These are phyloP conservation scores for Fragaria iinumae DNA, from an alignment of 306 rosid species.

Conservation along the genomic window DNA sequence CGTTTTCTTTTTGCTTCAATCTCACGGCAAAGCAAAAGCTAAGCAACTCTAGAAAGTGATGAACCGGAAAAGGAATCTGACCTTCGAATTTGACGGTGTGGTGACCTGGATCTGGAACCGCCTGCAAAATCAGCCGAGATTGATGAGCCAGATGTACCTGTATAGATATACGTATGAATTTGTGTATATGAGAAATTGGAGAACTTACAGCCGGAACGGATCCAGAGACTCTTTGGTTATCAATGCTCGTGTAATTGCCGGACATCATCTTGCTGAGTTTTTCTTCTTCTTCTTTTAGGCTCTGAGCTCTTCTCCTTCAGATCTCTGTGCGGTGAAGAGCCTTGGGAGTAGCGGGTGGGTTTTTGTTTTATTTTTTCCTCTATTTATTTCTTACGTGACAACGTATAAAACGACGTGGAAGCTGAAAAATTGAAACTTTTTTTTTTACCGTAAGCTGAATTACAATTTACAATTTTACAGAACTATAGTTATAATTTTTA, in stretches of 20 bases:
- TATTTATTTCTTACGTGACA: constrained; percentile 5
- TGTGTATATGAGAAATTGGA: background rate
- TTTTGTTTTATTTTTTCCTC: background rate
- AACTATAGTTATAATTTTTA: too few relatives aligned
- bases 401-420: background rate
- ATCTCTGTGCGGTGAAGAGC: background rate
- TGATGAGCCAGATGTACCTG: background rate
- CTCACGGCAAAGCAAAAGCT: constrained; percentile 10
- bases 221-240: constrained; percentile 69
- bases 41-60: background rate
- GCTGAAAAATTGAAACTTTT: background rate
- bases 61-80: constrained; percentile 9
- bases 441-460: too few relatives aligned
- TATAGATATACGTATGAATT: background rate
- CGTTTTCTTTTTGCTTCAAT: background rate
- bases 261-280: constrained; percentile 66
- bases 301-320: constrained; percentile 2
- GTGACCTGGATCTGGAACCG: constrained; percentile 78
- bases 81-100: constrained; percentile 72
- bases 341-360: constrained; percentile 21
- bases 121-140: constrained; percentile 43
- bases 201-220: constrained; percentile 83
- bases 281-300: background rate
- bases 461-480: too few relatives aligned
- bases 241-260: constrained; percentile 73